Evolutionary conservation across 495 filamentous ascomycete species (phyloP).

Genomic region (Neurospora sp.): DNA sequence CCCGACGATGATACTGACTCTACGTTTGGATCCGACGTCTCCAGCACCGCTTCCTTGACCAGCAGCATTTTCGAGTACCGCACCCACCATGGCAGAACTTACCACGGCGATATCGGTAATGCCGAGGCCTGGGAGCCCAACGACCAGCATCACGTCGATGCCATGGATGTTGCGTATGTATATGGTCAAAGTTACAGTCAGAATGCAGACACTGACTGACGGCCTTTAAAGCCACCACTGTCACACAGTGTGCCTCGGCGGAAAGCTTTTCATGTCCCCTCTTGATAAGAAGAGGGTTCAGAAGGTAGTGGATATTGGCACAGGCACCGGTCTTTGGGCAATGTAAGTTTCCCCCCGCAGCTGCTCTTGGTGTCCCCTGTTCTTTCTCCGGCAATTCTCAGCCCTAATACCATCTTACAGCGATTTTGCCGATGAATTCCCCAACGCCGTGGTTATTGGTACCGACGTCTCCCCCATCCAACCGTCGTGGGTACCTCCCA

Average conservation of each 20-base stretch:
- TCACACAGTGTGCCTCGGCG: slow-evolving; percentile 31
- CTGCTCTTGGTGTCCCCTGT: background rate
- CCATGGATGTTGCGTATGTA: slow-evolving; percentile 12
- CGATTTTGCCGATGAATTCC: slow-evolving; percentile 42
- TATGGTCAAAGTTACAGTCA: background rate
- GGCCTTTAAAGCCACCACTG: slow-evolving; percentile 15
- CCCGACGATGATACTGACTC: background rate
- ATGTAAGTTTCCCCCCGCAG: slow-evolving; percentile 7
- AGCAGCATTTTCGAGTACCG: slow-evolving; percentile 38
- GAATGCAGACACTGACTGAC: background rate
- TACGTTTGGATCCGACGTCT: background rate
- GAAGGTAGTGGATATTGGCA: slow-evolving; percentile 29
- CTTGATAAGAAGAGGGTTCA: slow-evolving; percentile 19
- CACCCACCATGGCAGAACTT: slow-evolving; percentile 30
- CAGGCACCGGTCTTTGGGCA: slow-evolving; percentile 34
- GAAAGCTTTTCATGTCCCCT: slow-evolving; percentile 46
- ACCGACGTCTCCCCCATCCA: slow-evolving; percentile 41
- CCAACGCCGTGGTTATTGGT: slow-evolving; percentile 36
- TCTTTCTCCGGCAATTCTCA: background rate
- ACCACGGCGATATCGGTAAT: slow-evolving; percentile 15
- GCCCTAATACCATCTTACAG: slow-evolving; percentile 4
- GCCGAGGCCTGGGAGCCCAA: slow-evolving; percentile 15
- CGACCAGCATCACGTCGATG: slow-evolving; percentile 13
- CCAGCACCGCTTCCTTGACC: slow-evolving; percentile 33
- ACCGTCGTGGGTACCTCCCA: slow-evolving; percentile 30